A percentile compares a stretch with the other conserved stretches of the same genome.
Conservation (phyloP, 768 basidiomycete genomes). For the Agrocybe praecox region DNA sequence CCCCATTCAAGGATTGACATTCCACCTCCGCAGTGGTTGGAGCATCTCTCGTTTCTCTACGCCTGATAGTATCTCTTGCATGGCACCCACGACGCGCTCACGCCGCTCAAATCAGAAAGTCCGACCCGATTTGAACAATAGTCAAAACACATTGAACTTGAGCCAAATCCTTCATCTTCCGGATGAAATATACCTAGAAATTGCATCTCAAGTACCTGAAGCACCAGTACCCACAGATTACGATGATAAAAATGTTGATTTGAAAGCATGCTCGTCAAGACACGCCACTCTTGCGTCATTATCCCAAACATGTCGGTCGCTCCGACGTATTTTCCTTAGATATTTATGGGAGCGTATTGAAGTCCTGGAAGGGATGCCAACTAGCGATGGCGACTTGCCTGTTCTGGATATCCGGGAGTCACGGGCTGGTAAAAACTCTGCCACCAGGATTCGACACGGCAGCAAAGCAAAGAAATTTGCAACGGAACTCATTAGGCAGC, state of each 20-base stretch:
- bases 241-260: neutral
- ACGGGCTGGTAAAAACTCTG: conserved; percentile 7
- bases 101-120: neutral
- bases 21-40: no score
- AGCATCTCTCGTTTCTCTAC: no score
- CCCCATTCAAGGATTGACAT: no score
- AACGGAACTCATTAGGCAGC: conserved; percentile 17
- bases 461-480: conserved; percentile 1
- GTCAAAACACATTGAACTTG: neutral
- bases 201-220: conserved; percentile 18
- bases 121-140: no score
- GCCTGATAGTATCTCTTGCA: no score
- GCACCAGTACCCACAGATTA: conserved; percentile 14
- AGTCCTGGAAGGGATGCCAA: conserved; percentile 5
- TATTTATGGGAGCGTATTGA: conserved; percentile 19
- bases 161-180: conserved; percentile 3
- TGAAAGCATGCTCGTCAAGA: neutral
- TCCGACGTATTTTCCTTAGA: conserved; percentile 11
- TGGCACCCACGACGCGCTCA: neutral
- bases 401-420: neutral
- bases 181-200: conserved; percentile 26
- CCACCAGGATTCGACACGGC: neutral
- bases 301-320: conserved; percentile 11
- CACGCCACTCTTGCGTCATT: conserved; percentile 3
- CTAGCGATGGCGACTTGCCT: neutral